phyloP scores from a whole-genome alignment of 768 basidiomycete genomes.

The Trametes sanguinea region DNA sequence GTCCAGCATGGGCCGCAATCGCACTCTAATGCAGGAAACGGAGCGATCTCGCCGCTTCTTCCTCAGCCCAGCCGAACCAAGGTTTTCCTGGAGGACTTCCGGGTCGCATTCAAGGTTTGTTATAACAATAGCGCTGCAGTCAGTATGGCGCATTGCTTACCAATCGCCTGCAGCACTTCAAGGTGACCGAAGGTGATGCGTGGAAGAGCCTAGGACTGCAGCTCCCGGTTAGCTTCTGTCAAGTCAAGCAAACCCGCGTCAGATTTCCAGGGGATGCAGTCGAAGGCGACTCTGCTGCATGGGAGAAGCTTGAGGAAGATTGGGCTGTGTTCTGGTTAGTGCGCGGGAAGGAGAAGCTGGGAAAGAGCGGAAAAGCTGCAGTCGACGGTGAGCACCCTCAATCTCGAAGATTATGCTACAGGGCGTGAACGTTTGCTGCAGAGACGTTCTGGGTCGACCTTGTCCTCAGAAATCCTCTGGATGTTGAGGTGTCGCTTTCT shows the following conservation, averaged over 20 bases:
- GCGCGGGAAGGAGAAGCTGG: slow-evolving; percentile 55
- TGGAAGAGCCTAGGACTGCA: slow-evolving; percentile 47
- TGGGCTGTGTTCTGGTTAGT: slow-evolving; percentile 66
- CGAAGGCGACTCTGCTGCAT: slow-evolving; percentile 47
- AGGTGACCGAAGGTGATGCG: slow-evolving; percentile 53
- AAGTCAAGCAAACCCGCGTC: slow-evolving; percentile 55
- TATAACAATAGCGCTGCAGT: not conserved
- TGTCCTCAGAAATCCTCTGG: slow-evolving; percentile 67
- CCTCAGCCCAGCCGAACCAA: slow-evolving; percentile 48
- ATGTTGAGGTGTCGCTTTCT: slow-evolving; percentile 69
- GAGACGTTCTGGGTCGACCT: slow-evolving; percentile 82
- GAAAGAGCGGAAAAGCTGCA: slow-evolving; percentile 56
- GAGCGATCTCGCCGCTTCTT: slow-evolving; percentile 18
- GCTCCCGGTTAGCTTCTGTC: slow-evolving; percentile 70
- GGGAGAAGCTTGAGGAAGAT: slow-evolving; percentile 64
- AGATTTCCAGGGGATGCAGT: slow-evolving; percentile 55
- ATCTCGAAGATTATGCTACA: not conserved
- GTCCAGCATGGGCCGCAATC: slow-evolving; percentile 21
- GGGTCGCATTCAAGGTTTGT: slow-evolving; percentile 77
- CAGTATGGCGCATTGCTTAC: not conserved
- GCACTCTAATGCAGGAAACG: slow-evolving; percentile 21
- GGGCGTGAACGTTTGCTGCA: slow-evolving; percentile 32
- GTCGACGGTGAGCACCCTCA: slow-evolving; percentile 54
- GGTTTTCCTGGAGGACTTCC: slow-evolving; percentile 84
- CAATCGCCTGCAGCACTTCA: slow-evolving; percentile 62